phyloP scores from a whole-genome alignment of 768 basidiomycete species.

The Suillus hirtellus region DNA sequence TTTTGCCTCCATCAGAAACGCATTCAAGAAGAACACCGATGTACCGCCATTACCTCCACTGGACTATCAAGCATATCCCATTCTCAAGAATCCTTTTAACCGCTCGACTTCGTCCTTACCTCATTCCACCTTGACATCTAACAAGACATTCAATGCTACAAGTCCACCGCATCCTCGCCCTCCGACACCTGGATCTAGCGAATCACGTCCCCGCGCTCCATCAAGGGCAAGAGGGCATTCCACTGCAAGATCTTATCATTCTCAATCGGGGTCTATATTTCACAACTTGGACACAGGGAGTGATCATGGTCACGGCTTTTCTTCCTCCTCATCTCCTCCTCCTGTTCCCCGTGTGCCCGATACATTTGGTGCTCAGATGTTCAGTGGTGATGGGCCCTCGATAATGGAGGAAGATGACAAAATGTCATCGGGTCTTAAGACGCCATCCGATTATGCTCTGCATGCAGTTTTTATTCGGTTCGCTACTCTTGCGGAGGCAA shows the following conservation, averaged over 20 bases:
- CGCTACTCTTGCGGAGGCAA: conserved; percentile 73
- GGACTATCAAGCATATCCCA: conserved; percentile 68
- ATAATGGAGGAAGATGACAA: conserved; percentile 67
- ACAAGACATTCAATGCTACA: conserved; percentile 41
- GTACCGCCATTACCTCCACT: conserved; percentile 76
- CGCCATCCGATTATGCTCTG: conserved; percentile 85
- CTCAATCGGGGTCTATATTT: conserved; percentile 73
- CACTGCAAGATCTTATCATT: conserved; percentile 72
- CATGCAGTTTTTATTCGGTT: conserved; percentile 89
- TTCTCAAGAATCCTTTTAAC: conserved; percentile 80
- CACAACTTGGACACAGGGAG: conserved; percentile 72
- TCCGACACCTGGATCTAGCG: conserved; percentile 57
- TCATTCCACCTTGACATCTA: conserved; percentile 41
- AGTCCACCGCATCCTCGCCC: conserved; percentile 61
- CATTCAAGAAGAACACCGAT: conserved; percentile 74
- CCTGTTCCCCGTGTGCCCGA: conserved; percentile 80
- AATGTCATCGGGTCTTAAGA: conserved; percentile 69
- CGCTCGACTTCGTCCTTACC: conserved; percentile 77
- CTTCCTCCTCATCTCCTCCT: conserved; percentile 59
- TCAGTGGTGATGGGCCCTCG: conserved; percentile 52
- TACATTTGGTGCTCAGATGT: conserved; percentile 44
- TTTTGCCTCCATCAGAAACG: conserved; percentile 84
- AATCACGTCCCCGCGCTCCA: conserved; percentile 35
- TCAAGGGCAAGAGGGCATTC: conserved; percentile 59
- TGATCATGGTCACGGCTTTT: conserved; percentile 54